phyloP scores from a whole-genome alignment of 805 yeast species.

The Tetrapisispora namnaoensis region DNA sequence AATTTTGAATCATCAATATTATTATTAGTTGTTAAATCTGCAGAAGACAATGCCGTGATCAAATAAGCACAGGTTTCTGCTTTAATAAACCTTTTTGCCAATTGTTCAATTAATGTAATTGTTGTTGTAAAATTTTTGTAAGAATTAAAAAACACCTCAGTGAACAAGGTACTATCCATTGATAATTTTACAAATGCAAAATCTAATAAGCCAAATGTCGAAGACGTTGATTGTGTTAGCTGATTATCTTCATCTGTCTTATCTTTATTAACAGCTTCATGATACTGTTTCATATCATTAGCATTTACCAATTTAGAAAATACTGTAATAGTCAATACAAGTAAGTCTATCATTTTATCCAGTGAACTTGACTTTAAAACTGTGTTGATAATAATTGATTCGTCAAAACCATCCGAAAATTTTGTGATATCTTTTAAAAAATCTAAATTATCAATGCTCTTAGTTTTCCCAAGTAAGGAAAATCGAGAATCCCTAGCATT shows the following conservation, averaged over 20 bases:
- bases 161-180: constrained; percentile 56
- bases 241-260: not conserved
- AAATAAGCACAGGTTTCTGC: constrained; percentile 54
- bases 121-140: constrained; percentile 61
- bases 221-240: not conserved
- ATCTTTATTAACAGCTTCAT: constrained; percentile 20
- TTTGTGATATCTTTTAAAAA: constrained; percentile 23
- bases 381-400: constrained; percentile 33
- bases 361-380: constrained; percentile 61
- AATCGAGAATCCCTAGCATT: constrained; percentile 18
- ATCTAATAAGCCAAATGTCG: constrained; percentile 26
- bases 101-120: constrained; percentile 38
- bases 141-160: constrained; percentile 60
- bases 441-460: constrained; percentile 24
- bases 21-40: constrained; percentile 5
- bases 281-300: constrained; percentile 35
- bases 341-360: constrained; percentile 67
- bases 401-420: constrained; percentile 28
- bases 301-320: constrained; percentile 39
- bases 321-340: constrained; percentile 60
- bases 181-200: constrained; percentile 37
- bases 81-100: constrained; percentile 48
- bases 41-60: constrained; percentile 30
- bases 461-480: constrained; percentile 14
- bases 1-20: constrained; percentile 26